Conservation (phyloP, 805 yeast genomes). For the Saccharomycopsis amapae region DNA sequence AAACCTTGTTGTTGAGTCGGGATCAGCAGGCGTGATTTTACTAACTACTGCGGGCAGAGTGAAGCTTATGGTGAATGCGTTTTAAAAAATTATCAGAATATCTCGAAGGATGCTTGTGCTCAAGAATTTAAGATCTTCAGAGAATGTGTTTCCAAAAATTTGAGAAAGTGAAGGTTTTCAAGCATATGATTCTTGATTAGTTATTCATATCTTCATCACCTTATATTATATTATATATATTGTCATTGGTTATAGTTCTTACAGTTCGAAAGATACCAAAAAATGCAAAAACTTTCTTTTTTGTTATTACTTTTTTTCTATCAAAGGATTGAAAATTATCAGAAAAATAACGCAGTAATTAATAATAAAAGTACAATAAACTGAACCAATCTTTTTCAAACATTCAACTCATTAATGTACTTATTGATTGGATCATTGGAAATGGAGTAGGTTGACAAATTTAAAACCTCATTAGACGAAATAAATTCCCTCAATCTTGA, state of each 20-base stretch:
- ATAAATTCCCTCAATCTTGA: slow-evolving; percentile 54
- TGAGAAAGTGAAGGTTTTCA: slow-evolving; percentile 26
- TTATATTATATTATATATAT: too few species aligned
- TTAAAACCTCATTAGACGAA: slow-evolving; percentile 37
- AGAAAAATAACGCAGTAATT: neutral
- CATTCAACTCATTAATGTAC: slow-evolving; percentile 31
- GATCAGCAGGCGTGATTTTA: neutral
- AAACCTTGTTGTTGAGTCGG: neutral
- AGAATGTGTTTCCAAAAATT: slow-evolving; percentile 37
- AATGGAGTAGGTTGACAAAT: slow-evolving; percentile 40
- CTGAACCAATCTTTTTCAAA: neutral
- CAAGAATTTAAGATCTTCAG: slow-evolving; percentile 44
- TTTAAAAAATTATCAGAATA: slow-evolving; percentile 40
- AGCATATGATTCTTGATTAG: too few species aligned
- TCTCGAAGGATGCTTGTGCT: slow-evolving; percentile 45
- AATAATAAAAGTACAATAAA: neutral
- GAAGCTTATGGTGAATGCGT: slow-evolving; percentile 49
- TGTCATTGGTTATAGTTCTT: too few species aligned
- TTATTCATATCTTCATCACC: too few species aligned
- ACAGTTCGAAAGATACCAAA: too few species aligned
- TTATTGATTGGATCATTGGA: slow-evolving; percentile 52
- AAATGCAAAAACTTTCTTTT: too few species aligned
- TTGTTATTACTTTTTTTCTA: neutral
- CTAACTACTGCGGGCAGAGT: slow-evolving; percentile 6
- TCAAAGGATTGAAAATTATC: neutral